Base-by-base conservation (phyloP, 192 early-diverging fungal genomes). In the Mortierella hygrophila region DNA sequence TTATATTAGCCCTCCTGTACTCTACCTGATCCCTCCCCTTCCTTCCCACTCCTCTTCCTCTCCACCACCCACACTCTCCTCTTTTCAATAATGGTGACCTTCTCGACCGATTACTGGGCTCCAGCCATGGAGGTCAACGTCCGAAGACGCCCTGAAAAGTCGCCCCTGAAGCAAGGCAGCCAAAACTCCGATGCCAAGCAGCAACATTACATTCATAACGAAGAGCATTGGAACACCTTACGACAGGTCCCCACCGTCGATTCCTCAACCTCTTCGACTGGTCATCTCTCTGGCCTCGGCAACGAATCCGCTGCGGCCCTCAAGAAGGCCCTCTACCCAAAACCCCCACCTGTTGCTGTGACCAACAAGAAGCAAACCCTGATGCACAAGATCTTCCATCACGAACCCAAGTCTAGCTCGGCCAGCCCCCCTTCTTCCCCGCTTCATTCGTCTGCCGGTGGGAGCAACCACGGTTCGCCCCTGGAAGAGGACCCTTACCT, bases 21-120 rank as follows among this genome's bases (percentile, higher is more conserved):
- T 82, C 13, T 76, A 71, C 32, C 23, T 18, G 35, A 76, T 68
- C 37, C 52, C 40, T n/a, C 26, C 60, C 9, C 71, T 21, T 42
- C 15, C 15, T 26, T 26, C 18, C 20, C 42, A 44, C n/a, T 57
- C 26, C 44, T 10, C 57, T 55, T 18, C 7, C 26, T 41, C 29
- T 44, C 21, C 26, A 76, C 54, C 21, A 26, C 68, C 4, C 65
- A 26, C 57, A n/a, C 23, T 57, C 29, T 41, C 21, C n/a, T 54
- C 65, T 26, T 65, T 6, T 26, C 70, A 46, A 89, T 35, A 29
- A 90, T 88, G 89, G 83, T 90, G 32, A 90, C 89, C 38, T 90
- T 90, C 74, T 81, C 89, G n/a, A 88, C 89, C 52, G 89, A 90
- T 74, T 90, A 88, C 70, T 90, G 89, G 89, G 89, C 89, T 1